A percentile compares a stretch with the other conserved stretches of the same genome.
Evolutionary conservation across 2,329 filamentous ascomycete species (phyloP).

Genomic region (Trichoderma polysporum): DNA sequence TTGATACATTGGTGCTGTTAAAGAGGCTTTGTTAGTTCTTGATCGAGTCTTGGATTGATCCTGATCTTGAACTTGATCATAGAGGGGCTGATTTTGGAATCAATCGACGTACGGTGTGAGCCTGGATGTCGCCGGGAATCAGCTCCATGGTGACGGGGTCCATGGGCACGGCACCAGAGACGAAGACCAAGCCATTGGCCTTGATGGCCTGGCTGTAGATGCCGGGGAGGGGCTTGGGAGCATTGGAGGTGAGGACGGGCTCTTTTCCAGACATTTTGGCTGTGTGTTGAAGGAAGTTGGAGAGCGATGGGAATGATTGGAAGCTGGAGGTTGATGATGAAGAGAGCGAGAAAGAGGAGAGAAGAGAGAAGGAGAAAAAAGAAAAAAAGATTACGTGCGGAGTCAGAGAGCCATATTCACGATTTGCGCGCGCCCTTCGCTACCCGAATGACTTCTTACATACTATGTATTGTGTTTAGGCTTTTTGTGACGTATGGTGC

Average conservation of each 20-base stretch:
- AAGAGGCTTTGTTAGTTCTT: neutral
- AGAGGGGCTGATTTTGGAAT: neutral
- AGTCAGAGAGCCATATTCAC: neutral
- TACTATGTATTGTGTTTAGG: neutral
- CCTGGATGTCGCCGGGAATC: slow-evolving; percentile 62
- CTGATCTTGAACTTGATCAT: too few relatives aligned
- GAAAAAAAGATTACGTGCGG: neutral
- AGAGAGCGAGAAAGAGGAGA: neutral
- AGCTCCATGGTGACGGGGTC: slow-evolving; percentile 58
- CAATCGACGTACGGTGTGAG: slow-evolving; percentile 55
- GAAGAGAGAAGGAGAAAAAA: neutral
- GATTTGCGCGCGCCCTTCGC: neutral
- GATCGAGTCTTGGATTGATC: neutral
- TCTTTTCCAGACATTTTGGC: slow-evolving; percentile 36
- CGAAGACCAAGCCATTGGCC: slow-evolving; percentile 66
- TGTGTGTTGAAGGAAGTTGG: neutral
- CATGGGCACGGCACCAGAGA: slow-evolving; percentile 70
- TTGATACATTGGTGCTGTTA: slow-evolving; percentile 61
- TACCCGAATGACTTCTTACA: neutral
- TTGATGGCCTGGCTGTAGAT: slow-evolving; percentile 59
- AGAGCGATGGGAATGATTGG: neutral
- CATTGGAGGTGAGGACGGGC: slow-evolving; percentile 41
- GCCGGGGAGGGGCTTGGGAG: slow-evolving; percentile 41
- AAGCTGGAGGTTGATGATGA: neutral
- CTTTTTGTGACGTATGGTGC: neutral